A percentile compares a stretch with the other conserved stretches of the same genome.
These are phyloP conservation scores for Podaxis sp. DNA, from an alignment of 768 basidiomycete genomes.

Conservation along the genomic window DNA sequence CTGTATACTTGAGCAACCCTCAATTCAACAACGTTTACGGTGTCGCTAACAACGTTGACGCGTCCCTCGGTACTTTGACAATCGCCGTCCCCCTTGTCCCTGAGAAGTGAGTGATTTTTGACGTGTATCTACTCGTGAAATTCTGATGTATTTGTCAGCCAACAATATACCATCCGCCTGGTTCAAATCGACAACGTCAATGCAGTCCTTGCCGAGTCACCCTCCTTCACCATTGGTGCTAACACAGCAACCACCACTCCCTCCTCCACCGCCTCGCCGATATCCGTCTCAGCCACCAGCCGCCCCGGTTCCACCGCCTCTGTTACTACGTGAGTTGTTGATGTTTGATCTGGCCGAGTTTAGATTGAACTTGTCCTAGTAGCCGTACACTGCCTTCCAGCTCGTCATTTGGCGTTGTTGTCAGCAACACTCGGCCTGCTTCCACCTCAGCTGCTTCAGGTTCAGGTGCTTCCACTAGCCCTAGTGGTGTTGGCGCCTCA, in stretches of 20 bases:
- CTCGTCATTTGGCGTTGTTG: slow-evolving; percentile 18
- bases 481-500: slow-evolving; percentile 20
- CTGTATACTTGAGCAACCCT: slow-evolving; percentile 47
- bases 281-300: slow-evolving; percentile 12
- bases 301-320: neutral
- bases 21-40: slow-evolving; percentile 54
- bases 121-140: neutral
- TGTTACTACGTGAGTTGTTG: slow-evolving; percentile 14
- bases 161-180: slow-evolving; percentile 45
- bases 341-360: neutral
- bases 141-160: neutral
- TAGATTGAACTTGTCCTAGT: neutral
- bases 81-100: slow-evolving; percentile 50
- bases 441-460: slow-evolving; percentile 14
- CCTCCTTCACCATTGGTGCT: slow-evolving; percentile 42
- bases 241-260: slow-evolving; percentile 13
- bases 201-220: slow-evolving; percentile 39
- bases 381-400: neutral
- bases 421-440: slow-evolving; percentile 18
- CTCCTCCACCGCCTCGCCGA: slow-evolving; percentile 5
- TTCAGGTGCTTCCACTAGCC: slow-evolving; percentile 7
- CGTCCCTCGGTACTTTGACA: slow-evolving; percentile 31
- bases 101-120: slow-evolving; percentile 36
- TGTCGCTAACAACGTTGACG: slow-evolving; percentile 53
- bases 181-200: slow-evolving; percentile 46